Base-by-base conservation (phyloP, 345 rosid species). In the Draba incana region DNA sequence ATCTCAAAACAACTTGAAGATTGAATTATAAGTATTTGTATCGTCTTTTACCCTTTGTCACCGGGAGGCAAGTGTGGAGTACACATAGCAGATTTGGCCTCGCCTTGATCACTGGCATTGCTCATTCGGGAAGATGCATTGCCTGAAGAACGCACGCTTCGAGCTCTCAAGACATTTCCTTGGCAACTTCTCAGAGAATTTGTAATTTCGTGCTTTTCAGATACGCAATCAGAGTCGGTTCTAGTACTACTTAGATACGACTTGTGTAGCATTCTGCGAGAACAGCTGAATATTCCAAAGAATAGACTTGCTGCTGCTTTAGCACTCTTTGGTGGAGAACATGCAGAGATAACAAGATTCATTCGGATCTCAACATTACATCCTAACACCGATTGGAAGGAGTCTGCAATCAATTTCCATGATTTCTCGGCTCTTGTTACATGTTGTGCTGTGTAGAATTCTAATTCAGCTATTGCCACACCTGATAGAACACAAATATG, bases 331-430 rank as follows among this genome's bases (percentile, higher is more conserved):
- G 81, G 80, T n/a, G 58, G 71, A 0, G 85, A 81, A 62, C 24
- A 61, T 27, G 78, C 77, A 65, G 80, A 72, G 31, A 80, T 79
- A 27, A 79, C 80, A 64, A 85, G 87, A 78, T 84, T 85, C 73
- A 91, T 78, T 56, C 90, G 81, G 37, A 94, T 86, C 80, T 94
- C 99, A 41, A 94, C 88, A n/a, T 91, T 94, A 66, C 88, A 77
- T 25, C 97, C 97, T 68, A 94, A 69, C 64, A 85, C 67, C 20
- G 84, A 78, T 74, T 89, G 99, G 72, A 94, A 87, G 11, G 84
- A 82, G 69, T 85, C 88, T 67, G 99, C 99, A 47, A 94, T 94
- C 47, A 63, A 45, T 79, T 94, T 94, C 99, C 99, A 94, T 42
- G 97, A 88, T 77, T 84, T 91, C 71, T 94, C 99, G 10, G 99